A percentile compares a stretch with the other conserved stretches of the same genome.
These are phyloP conservation scores for Olyra latifolia DNA, from an alignment of 176 grass and related monocot species.

Conservation along the genomic window DNA sequence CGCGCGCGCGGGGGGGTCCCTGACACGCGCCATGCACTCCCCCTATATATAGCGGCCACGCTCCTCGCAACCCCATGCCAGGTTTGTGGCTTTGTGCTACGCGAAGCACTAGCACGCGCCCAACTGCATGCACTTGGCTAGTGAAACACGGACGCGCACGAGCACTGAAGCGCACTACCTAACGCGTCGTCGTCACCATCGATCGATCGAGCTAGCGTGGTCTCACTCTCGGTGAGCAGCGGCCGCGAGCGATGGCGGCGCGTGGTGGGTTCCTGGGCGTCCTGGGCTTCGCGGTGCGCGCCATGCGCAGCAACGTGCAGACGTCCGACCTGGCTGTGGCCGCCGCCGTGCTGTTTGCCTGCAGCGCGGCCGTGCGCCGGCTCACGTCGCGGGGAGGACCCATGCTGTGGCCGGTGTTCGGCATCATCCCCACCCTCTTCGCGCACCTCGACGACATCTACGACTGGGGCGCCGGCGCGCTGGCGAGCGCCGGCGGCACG, in stretches of 20 bases:
- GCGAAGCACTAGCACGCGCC: neutral
- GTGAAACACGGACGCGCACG: neutral
- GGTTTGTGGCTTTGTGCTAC: neutral
- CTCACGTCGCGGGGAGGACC: slow-evolving; percentile 34
- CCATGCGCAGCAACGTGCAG: slow-evolving; percentile 14
- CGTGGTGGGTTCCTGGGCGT: neutral
- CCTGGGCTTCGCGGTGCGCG: slow-evolving; percentile 12
- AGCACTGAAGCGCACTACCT: neutral
- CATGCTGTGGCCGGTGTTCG: slow-evolving; percentile 83
- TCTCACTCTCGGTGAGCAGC: neutral
- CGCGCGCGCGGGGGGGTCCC: too few relatives aligned
- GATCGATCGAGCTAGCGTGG: too few relatives aligned
- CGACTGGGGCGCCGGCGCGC: slow-evolving; percentile 50
- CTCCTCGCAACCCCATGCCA: neutral
- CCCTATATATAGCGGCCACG: neutral
- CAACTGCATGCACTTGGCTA: neutral
- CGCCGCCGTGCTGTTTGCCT: slow-evolving; percentile 44
- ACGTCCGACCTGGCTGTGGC: slow-evolving; percentile 45
- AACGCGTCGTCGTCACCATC: neutral
- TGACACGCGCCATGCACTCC: neutral
- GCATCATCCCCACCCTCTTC: slow-evolving; percentile 61
- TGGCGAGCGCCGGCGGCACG: slow-evolving; percentile 50
- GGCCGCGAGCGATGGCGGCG: slow-evolving; percentile 5
- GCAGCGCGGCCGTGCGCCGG: slow-evolving; percentile 36
- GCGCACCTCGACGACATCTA: slow-evolving; percentile 51